phyloP scores from a whole-genome alignment of 441 rosid species.

The Pelargonium cotyledonis region DNA sequence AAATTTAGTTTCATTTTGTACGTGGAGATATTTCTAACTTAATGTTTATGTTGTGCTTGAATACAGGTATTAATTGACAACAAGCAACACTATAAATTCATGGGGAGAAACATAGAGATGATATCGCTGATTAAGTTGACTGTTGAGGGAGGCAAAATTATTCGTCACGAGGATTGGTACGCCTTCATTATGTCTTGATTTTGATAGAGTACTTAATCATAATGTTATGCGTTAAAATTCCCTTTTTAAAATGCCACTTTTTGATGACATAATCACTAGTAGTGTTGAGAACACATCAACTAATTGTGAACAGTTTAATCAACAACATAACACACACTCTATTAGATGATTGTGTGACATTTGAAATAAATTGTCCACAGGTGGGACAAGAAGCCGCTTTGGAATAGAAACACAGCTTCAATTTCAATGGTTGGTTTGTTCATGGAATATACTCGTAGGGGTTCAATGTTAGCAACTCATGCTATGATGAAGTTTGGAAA shows the following conservation, averaged over 20 bases:
- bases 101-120: slow-evolving; percentile 65
- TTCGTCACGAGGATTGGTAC: slow-evolving; percentile 89
- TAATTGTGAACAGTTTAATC: not conserved
- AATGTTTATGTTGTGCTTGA: not conserved
- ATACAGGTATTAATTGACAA: slow-evolving; percentile 64
- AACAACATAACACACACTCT: not conserved
- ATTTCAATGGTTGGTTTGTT: slow-evolving; percentile 48
- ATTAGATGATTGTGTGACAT: slow-evolving; percentile 3
- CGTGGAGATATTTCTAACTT: slow-evolving; percentile 1
- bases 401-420: slow-evolving; percentile 51
- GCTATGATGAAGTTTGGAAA: slow-evolving; percentile 87
- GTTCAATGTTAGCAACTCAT: slow-evolving; percentile 81
- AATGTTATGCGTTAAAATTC: too few relatives aligned
- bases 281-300: too few relatives aligned
- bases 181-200: not conserved
- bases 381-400: slow-evolving; percentile 86
- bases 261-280: too few relatives aligned
- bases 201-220: not conserved
- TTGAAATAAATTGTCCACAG: slow-evolving; percentile 25
- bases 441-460: slow-evolving; percentile 57
- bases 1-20: not conserved
- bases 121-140: slow-evolving; percentile 62
- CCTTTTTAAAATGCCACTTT: too few relatives aligned
- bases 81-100: slow-evolving; percentile 69
- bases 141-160: slow-evolving; percentile 61